Base-by-base conservation (phyloP, 2,329 filamentous ascomycete genomes). In the Exophiala mesophila region DNA sequence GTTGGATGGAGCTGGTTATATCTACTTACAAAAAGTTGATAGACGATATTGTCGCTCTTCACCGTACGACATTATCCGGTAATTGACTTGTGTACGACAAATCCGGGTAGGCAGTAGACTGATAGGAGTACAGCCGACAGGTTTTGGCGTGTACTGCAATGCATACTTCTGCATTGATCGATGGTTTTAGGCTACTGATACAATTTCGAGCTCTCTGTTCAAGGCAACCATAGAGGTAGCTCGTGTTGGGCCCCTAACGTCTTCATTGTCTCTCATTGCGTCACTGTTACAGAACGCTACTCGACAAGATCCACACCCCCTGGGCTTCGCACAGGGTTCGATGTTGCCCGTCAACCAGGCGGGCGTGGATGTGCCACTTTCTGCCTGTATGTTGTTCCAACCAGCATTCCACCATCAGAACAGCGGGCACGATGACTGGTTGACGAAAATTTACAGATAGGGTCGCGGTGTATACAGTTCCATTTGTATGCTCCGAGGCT, bases 1-100 rank as follows among this genome's bases (percentile, higher is more conserved):
- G 43, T 13, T 38, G 58, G 23, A 43, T 60, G 55, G 57, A 21
- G 49, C 35, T 49, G n/a, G 39, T 60, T 37, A 44, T 60, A 28
- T n/a, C n/a, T 5, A 31, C 29, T 31, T 13, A 31, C 17, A 5
- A 31, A 16, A 5, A 28, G 8, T 13, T 6, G 29, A 16, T 31
- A 13, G 29, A 31, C 17, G 5, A 12, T 13, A 13, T 5, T 6
- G 29, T 31, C 5, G n/a, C 8, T 13, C 24, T 28, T 28, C 8
- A 28, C 24, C 24, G 8, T 28, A 8, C 24, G n/a, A 28, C 8
- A 28, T 8, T 8, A n/a, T n/a, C n/a, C 24, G n/a, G 8, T 28
- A 8, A 8, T 8, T 8, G 24, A 28, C n/a, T 8, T 28, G 8
- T 28, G n/a, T 28, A 28, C 8, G 8, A 28, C 24, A 8, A 28